Evolutionary conservation across 352 stramenopile species (phyloP).

Genomic region (Globisporangium recalcitrans): DNA sequence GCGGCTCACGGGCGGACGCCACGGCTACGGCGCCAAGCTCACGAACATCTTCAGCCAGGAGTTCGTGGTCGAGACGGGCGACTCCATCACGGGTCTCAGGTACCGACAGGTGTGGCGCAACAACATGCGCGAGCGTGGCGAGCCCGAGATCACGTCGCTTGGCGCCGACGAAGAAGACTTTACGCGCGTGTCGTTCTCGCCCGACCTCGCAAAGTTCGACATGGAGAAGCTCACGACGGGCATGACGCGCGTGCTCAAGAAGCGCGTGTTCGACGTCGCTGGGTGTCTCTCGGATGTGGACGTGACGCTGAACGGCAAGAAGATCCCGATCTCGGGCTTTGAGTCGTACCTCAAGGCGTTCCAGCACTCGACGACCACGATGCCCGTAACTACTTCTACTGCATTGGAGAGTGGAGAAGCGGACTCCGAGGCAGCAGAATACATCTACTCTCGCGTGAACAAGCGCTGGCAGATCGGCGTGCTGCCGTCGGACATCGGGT

Average conservation of each 20-base stretch:
- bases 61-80: conserved; percentile 98
- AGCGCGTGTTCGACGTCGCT: conserved; percentile 98
- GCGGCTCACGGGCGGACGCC: conserved; percentile 94
- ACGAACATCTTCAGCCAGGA: conserved; percentile 99
- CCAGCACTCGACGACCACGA: conserved; percentile 47
- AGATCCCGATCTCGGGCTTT: conserved; percentile 91
- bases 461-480: conserved; percentile 96
- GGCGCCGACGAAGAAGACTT: conserved; percentile 90
- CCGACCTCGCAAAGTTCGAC: conserved; percentile 95
- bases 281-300: conserved; percentile 91
- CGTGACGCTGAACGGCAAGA: conserved; percentile 91
- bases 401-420: background rate
- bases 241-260: conserved; percentile 92
- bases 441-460: conserved; percentile 92
- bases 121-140: conserved; percentile 93
- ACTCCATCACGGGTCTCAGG: conserved; percentile 73
- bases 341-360: conserved; percentile 95
- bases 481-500: conserved; percentile 84
- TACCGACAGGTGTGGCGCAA: conserved; percentile 93
- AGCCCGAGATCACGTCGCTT: conserved; percentile 81
- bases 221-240: conserved; percentile 93
- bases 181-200: conserved; percentile 96
- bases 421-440: conserved; percentile 63
- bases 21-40: conserved; percentile 96
- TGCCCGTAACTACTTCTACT: background rate